phyloP scores from a whole-genome alignment of 345 rosid genomes.

The Dipteronia sinensis region DNA sequence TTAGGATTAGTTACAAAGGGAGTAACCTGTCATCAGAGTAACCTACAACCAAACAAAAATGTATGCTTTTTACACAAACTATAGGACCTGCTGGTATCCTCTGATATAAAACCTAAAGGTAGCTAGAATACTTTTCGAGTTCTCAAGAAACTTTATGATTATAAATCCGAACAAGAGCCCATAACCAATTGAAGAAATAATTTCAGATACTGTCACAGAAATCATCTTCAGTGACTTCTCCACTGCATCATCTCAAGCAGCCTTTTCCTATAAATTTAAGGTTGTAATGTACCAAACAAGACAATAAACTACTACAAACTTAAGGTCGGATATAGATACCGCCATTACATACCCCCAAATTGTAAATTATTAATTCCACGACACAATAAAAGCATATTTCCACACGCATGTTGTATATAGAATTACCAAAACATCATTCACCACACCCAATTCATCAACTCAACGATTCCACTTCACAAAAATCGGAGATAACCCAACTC shows the following conservation, averaged over 20 bases:
- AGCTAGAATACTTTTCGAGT: background rate
- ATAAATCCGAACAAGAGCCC: background rate
- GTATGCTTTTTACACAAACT: background rate
- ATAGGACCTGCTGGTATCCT: background rate
- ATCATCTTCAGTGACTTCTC: background rate
- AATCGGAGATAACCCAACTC: background rate
- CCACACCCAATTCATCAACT: background rate
- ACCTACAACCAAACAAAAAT: background rate
- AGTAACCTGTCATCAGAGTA: background rate
- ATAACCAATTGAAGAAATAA: too few relatives aligned
- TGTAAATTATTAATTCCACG: background rate
- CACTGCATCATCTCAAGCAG: conserved; percentile 1
- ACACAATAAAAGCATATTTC: background rate
- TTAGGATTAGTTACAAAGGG: background rate
- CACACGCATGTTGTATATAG: background rate
- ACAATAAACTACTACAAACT: background rate
- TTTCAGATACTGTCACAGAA: too few relatives aligned
- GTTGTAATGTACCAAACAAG: background rate
- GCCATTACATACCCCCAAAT: background rate
- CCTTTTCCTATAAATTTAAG: background rate
- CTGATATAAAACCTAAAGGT: background rate
- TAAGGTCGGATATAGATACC: background rate
- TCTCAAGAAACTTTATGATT: background rate
- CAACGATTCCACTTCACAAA: background rate
- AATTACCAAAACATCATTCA: background rate